Evolutionary conservation across 2,329 filamentous ascomycete species (phyloP).

Genomic region (Onygenales sp.): DNA sequence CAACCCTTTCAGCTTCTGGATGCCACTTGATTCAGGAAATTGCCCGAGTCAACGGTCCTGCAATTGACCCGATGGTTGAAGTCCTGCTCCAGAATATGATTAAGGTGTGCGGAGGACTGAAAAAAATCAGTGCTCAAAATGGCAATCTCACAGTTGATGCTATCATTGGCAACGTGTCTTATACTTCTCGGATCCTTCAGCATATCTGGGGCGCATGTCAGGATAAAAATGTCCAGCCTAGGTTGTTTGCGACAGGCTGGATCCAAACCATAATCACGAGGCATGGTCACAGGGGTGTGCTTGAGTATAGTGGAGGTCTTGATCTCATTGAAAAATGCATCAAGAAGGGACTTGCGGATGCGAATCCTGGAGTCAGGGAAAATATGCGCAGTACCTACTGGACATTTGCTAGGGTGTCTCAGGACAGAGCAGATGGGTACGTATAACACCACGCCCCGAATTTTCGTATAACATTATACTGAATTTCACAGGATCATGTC

Average conservation of each 20-base stretch:
- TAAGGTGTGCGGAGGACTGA: slow-evolving; percentile 81
- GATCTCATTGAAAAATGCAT: slow-evolving; percentile 81
- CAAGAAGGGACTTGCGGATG: slow-evolving; percentile 77
- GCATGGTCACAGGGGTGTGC: slow-evolving; percentile 67
- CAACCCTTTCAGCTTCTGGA: slow-evolving; percentile 80
- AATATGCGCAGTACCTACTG: slow-evolving; percentile 79
- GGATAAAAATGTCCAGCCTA: slow-evolving; percentile 87
- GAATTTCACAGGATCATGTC: slow-evolving; percentile 58
- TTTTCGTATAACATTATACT: neutral
- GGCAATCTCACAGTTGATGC: slow-evolving; percentile 73
- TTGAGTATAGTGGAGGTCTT: slow-evolving; percentile 77
- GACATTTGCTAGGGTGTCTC: slow-evolving; percentile 70
- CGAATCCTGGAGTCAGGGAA: slow-evolving; percentile 84
- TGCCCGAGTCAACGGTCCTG: slow-evolving; percentile 63
- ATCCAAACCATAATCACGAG: slow-evolving; percentile 71
- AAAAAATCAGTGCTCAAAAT: slow-evolving; percentile 82
- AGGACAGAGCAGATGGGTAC: slow-evolving; percentile 63
- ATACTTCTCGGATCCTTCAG: slow-evolving; percentile 70
- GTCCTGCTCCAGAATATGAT: slow-evolving; percentile 80
- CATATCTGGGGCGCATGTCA: slow-evolving; percentile 74
- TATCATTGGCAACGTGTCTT: slow-evolving; percentile 70
- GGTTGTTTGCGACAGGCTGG: slow-evolving; percentile 72
- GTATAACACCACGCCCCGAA: slow-evolving; percentile 23
- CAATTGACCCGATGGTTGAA: slow-evolving; percentile 81
- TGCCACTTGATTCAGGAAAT: slow-evolving; percentile 79